A percentile compares a stretch with the other conserved stretches of the same genome.
These are phyloP conservation scores for Nakazawaea wickerhamii DNA, from an alignment of 805 yeast species.

Conservation along the genomic window DNA sequence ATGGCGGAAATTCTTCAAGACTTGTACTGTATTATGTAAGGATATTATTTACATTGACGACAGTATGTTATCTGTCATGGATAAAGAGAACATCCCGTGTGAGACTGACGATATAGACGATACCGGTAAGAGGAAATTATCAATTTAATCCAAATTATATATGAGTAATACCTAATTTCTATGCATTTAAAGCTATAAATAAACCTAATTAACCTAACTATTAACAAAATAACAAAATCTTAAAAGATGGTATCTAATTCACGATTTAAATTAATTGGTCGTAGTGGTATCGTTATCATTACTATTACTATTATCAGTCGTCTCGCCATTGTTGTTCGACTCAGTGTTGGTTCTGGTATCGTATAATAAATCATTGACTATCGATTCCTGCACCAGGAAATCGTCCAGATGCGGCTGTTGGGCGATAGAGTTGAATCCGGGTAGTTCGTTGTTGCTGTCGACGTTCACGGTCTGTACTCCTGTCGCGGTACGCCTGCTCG, in stretches of 20 bases:
- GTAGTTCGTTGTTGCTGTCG: background rate
- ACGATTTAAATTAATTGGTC: too few relatives aligned
- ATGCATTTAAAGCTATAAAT: too few relatives aligned
- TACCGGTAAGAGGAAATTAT: conserved; percentile 4
- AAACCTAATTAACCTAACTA: too few relatives aligned
- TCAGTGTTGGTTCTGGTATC: conserved; percentile 2
- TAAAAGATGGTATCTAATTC: too few relatives aligned
- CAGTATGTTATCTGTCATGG: too few relatives aligned
- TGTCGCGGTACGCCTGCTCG: conserved; percentile 38
- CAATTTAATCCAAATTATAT: background rate
- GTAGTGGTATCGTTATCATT: background rate
- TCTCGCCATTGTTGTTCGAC: background rate
- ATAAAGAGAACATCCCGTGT: too few relatives aligned
- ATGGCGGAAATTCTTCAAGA: conserved; percentile 65
- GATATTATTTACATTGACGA: conserved; percentile 44
- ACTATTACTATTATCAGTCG: background rate
- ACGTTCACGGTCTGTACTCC: conserved; percentile 36
- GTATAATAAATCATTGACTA: conserved; percentile 9
- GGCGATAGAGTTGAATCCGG: too few relatives aligned
- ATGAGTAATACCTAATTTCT: too few relatives aligned
- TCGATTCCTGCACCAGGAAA: conserved; percentile 6
- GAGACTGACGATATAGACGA: too few relatives aligned
- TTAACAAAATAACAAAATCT: too few relatives aligned
- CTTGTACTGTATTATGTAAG: conserved; percentile 50
- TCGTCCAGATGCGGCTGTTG: background rate